Evolutionary conservation across 345 rosid genomes (phyloP).

Genomic region (Adansonia digitata): DNA sequence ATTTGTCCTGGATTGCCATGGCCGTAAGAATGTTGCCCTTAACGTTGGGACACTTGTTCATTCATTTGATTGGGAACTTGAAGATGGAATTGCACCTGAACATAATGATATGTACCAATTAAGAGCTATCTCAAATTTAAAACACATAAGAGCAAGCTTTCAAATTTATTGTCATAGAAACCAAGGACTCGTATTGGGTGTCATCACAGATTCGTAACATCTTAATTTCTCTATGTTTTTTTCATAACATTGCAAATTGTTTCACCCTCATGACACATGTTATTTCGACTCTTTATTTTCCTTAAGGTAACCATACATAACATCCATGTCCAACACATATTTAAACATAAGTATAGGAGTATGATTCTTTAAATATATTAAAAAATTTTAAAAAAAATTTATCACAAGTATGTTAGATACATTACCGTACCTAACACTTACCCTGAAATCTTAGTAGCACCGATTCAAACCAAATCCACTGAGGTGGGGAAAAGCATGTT

Average conservation of each 20-base stretch:
- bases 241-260: not conserved
- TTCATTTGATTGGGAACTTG: no score
- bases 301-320: not conserved
- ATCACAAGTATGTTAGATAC: not conserved
- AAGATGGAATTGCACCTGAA: no score
- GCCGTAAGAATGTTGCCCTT: no score
- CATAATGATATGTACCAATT: no score
- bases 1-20: no score
- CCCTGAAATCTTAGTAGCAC: no score
- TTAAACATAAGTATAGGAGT: no score
- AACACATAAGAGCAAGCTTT: not conserved
- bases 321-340: no score
- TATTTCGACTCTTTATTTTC: not conserved
- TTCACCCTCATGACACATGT: not conserved
- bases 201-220: not conserved
- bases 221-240: conserved; percentile 4
- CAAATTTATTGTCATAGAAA: not conserved
- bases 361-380: no score
- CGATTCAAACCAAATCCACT: not conserved
- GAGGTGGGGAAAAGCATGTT: not conserved
- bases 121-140: no score
- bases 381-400: no score
- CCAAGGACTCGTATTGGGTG: not conserved
- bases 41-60: no score
- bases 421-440: not conserved